phyloP scores from a whole-genome alignment of 148 eudicot genomes.

The Euryodendron excelsum region DNA sequence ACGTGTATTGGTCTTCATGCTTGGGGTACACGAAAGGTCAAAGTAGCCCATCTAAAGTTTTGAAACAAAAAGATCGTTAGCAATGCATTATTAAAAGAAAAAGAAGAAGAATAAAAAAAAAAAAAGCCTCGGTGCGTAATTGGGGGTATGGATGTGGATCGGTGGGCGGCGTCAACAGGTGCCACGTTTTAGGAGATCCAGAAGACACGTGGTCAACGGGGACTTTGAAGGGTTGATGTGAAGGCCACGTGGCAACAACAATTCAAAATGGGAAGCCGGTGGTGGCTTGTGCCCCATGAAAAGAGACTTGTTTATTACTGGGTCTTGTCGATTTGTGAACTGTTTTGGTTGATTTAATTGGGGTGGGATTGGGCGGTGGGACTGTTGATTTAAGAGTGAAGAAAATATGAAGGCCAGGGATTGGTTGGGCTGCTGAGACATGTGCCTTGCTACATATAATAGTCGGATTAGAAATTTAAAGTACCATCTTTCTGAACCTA shows the following conservation, averaged over 20 bases:
- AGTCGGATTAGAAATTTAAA: not conserved
- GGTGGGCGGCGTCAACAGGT: too few species aligned
- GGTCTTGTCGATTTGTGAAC: too few species aligned
- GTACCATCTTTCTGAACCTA: not conserved
- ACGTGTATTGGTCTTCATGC: not conserved
- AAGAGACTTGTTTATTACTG: not conserved
- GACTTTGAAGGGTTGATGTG: not conserved
- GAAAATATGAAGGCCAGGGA: not conserved
- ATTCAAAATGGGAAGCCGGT: not conserved
- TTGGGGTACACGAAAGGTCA: constrained; percentile 18
- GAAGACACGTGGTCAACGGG: not conserved
- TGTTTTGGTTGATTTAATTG: too few species aligned
- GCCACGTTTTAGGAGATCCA: not conserved
- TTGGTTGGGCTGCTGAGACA: constrained; percentile 1
- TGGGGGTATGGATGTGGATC: not conserved
- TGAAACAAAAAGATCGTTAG: not conserved
- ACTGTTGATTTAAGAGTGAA: not conserved
- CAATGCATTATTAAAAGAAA: not conserved
- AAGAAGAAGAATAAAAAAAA: not conserved
- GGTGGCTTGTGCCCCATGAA: not conserved
- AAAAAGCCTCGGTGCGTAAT: not conserved
- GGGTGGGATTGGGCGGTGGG: not conserved
- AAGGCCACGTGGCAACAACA: not conserved
- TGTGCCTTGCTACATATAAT: too few species aligned
- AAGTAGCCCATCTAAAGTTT: not conserved